Evolutionary conservation across 768 basidiomycete species (phyloP).

Genomic region (Mrakia frigida): DNA sequence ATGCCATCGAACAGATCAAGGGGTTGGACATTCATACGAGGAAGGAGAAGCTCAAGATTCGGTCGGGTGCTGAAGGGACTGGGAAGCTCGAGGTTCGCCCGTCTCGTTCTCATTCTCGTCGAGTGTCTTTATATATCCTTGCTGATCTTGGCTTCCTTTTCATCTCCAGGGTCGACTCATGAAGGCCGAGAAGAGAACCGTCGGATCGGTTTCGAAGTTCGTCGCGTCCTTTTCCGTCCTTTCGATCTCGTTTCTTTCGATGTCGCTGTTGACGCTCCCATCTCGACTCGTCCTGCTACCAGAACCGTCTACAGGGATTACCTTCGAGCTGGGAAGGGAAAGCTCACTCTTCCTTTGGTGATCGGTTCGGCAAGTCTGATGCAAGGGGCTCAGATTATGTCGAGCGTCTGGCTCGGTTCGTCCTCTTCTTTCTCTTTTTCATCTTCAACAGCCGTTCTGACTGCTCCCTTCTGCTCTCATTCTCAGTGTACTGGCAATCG

Average conservation of each 20-base stretch:
- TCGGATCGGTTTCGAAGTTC: conserved; percentile 60
- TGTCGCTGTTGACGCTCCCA: no score
- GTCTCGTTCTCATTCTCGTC: not conserved
- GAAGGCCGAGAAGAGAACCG: conserved; percentile 78
- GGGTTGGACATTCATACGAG: conserved; percentile 47
- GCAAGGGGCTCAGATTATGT: conserved; percentile 60
- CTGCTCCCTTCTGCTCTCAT: no score
- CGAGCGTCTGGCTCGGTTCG: conserved; percentile 55
- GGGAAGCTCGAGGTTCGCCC: conserved; percentile 54
- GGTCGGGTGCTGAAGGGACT: conserved; percentile 54
- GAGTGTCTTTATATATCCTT: not conserved
- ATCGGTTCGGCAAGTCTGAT: conserved; percentile 58
- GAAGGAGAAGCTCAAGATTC: conserved; percentile 46
- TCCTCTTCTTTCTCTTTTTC: no score
- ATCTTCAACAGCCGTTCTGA: no score
- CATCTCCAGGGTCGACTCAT: conserved; percentile 57
- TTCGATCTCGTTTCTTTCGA: no score
- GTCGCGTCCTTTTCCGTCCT: no score
- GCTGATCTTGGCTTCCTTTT: not conserved
- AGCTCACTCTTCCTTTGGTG: conserved; percentile 61
- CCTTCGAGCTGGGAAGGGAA: conserved; percentile 63
- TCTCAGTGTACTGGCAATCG: conserved; percentile 61
- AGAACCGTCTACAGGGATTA: conserved; percentile 58
- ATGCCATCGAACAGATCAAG: conserved; percentile 32
- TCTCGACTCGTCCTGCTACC: no score